These are phyloP conservation scores for Boletus coccyginus DNA, from an alignment of 768 basidiomycete species.

Conservation along the genomic window DNA sequence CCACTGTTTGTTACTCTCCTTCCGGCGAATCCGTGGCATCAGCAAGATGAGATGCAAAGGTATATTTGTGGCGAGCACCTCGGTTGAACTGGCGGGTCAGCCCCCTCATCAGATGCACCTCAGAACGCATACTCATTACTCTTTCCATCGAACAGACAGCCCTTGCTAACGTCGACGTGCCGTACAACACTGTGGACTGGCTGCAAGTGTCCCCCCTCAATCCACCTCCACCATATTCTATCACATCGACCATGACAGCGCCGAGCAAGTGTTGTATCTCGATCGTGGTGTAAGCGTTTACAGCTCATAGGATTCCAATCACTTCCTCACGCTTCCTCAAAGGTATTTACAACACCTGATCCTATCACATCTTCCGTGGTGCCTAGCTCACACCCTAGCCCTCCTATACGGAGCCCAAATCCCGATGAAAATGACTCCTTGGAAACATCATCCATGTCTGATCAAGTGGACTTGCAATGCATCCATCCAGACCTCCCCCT, in stretches of 20 bases:
- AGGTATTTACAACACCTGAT: background rate
- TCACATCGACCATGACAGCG: no score
- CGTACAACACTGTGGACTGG: background rate
- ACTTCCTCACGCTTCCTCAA: background rate
- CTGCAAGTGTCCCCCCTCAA: background rate
- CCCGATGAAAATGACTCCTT: background rate
- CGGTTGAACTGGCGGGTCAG: background rate
- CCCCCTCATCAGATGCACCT: background rate
- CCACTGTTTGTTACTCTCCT: constrained; percentile 1
- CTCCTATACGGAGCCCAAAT: no score
- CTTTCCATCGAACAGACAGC: background rate
- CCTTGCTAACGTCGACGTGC: background rate
- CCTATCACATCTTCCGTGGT: background rate
- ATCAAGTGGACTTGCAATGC: background rate
- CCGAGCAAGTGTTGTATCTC: background rate
- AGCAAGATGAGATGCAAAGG: background rate
- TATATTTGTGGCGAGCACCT: background rate
- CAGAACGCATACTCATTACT: background rate
- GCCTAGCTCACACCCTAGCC: no score
- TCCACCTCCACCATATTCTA: background rate
- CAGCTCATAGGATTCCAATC: no score
- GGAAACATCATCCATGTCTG: background rate
- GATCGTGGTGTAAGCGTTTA: background rate
- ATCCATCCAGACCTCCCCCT: background rate
- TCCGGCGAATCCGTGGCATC: background rate